Conservation (phyloP, 352 stramenopile species). For the Pythium folliculosum region DNA sequence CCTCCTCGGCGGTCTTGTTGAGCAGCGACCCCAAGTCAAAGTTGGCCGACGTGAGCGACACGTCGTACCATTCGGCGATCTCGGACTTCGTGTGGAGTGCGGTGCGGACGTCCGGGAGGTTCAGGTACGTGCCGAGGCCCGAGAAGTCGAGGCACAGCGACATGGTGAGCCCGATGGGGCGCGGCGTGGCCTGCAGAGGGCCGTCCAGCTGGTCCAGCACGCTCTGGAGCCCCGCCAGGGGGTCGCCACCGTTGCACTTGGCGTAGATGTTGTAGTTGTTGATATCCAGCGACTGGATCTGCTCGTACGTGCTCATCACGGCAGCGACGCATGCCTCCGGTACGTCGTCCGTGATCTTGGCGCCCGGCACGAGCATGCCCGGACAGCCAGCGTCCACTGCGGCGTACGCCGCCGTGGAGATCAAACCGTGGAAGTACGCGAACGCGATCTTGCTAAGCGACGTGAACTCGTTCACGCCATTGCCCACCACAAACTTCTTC, state of each 20-base stretch:
- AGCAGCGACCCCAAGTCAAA: constrained; percentile 36
- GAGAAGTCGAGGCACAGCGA: constrained; percentile 63
- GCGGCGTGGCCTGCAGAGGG: constrained; percentile 35
- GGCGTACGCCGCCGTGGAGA: constrained; percentile 68
- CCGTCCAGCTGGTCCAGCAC: constrained; percentile 29
- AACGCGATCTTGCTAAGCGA: constrained; percentile 64
- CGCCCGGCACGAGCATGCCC: not conserved
- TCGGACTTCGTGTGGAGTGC: constrained; percentile 69
- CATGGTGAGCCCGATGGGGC: constrained; percentile 65
- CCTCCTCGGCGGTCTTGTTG: constrained; percentile 27
- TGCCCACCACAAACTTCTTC: constrained; percentile 88
- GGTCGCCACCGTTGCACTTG: constrained; percentile 39
- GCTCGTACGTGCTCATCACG: constrained; percentile 32
- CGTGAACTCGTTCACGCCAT: constrained; percentile 66
- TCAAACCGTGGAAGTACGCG: constrained; percentile 77
- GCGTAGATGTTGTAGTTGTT: constrained; percentile 77
- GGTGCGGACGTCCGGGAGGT: constrained; percentile 55
- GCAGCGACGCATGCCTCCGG: constrained; percentile 34
- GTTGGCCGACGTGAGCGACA: constrained; percentile 44
- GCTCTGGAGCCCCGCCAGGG: constrained; percentile 37
- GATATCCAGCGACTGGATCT: constrained; percentile 48
- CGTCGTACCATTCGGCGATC: constrained; percentile 40
- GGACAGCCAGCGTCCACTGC: constrained; percentile 48
- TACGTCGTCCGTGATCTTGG: constrained; percentile 35
- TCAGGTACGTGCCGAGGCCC: constrained; percentile 64